Evolutionary conservation across 371 early-diverging fungal genomes (phyloP).

Genomic region (Apophysomyces variabilis): DNA sequence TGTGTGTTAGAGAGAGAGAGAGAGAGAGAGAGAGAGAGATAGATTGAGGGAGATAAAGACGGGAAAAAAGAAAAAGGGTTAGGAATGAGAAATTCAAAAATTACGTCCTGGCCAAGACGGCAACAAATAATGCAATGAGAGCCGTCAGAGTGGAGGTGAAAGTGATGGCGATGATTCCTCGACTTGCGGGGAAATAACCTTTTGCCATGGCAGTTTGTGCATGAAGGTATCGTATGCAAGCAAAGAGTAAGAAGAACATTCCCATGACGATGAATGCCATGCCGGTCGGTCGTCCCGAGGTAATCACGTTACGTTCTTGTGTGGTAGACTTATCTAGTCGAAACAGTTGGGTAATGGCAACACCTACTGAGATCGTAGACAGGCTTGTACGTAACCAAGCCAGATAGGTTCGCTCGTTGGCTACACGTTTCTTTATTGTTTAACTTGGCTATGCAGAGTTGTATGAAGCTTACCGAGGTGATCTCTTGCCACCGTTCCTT

Average conservation of each 20-base stretch:
- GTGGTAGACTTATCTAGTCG: constrained; percentile 47
- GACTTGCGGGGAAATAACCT: constrained; percentile 76
- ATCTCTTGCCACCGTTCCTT: constrained; percentile 77
- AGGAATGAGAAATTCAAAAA: not conserved
- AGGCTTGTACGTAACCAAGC: constrained; percentile 82
- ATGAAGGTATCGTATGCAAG: constrained; percentile 71
- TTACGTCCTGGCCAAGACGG: constrained; percentile 21
- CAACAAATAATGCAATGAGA: constrained; percentile 30
- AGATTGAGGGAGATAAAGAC: not conserved
- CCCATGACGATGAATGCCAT: constrained; percentile 64
- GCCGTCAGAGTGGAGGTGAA: constrained; percentile 43
- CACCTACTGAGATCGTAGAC: constrained; percentile 76
- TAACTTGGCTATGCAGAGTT: not conserved
- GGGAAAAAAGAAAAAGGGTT: not conserved
- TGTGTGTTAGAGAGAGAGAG: too few relatives aligned
- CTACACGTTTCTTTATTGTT: constrained; percentile 29
- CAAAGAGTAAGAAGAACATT: constrained; percentile 65
- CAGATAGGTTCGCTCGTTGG: constrained; percentile 82
- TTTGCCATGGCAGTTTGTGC: constrained; percentile 69
- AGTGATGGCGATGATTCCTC: constrained; percentile 59
- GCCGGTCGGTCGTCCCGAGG: constrained; percentile 50
- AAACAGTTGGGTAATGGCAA: constrained; percentile 79
- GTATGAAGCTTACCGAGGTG: constrained; percentile 55
- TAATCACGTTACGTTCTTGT: constrained; percentile 18
- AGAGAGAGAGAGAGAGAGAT: too few relatives aligned